Base-by-base conservation (phyloP, 306 rosid genomes). In the Casuarina equisetifolia region DNA sequence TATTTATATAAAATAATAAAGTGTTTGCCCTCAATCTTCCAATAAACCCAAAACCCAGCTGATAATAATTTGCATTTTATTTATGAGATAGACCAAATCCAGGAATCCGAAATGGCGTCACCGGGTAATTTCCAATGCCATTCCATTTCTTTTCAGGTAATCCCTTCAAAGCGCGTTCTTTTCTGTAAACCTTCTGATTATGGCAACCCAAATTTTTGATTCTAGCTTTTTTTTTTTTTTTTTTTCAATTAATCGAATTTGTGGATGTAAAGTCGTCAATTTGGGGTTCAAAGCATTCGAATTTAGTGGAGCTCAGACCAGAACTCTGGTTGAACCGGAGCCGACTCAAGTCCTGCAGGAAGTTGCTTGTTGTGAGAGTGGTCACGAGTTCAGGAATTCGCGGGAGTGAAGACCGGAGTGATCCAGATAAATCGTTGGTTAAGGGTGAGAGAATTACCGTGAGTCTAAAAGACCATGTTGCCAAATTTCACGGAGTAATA, bases 61-160 rank as follows among this genome's bases (percentile, higher is more conserved):
- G 49, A 42, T 16, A 12, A 4, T 42, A 6, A 5, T 8, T 51
- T 43, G 80, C 58, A 3, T 69, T 69, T 64, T 66, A 42, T 62
- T 11, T 36, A 13, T 62, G 44, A 62, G 42, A 62, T 36, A 8
- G 12, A 3, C 69, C 44, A 36, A 9, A 45, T 72, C 36, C 7
- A n/a, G 0, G 6, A 48, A 10, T 46, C 45, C 9, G 9, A n/a
- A 81, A 90, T 90, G 97, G 92, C 96, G 40, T 78, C 93, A 57
- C 64, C 64, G 81, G 79, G 86, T 63, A 43, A 85, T 63, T 76
- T 85, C 42, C 91, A 84, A 2, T 76, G 73, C 76, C 81, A 79
- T 9, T 74, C 82, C 43, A 69, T 80, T 39, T 76, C 83, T 59
- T 3, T 88, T 76, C 82, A 79, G 84, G 97, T 86, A 88, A 69